Base-by-base conservation (phyloP, 2,329 filamentous ascomycete species). In the Paracorniculantispora psalliotae region DNA sequence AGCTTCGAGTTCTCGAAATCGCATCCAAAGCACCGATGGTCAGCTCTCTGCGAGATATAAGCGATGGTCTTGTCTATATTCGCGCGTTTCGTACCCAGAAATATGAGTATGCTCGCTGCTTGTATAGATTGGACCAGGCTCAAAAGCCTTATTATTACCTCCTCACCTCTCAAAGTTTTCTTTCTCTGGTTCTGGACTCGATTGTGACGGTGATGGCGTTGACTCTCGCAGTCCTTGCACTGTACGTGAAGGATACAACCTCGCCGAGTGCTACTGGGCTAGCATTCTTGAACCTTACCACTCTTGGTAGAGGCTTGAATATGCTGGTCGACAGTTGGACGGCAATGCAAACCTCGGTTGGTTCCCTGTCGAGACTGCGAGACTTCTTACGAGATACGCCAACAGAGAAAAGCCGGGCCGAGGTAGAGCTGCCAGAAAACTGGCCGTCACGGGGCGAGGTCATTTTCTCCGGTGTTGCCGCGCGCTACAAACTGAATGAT, bases 361-460 rank as follows among this genome's bases (percentile, higher is more conserved):
- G 56, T 2, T 48, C 47, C 15, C 19, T 58, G 3, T 15, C 47
- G 5, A 5, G 56, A 3, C 35, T 58, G 21, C 35, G 35, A 9
- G 8, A 44, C 7, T 46, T 55, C 19, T 15, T 55, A 13, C 25
- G 39, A 35, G 26, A 44, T 19, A 55, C 41, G 10, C 28, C 51
- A 4, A 35, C 19, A 5, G 51, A 55, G 28, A 12, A 21, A 4
- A n/a, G 17, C 13, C 25, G 3, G 5, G 19, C 6, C 1, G 15
- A n/a, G 12, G 13, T 33, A 1, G 13, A 21, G 4, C 12, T 54
- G 6, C 51, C 39, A 3, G 13, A 21, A 6, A 8, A 39, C 2
- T 59, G 57, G 57, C 57, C 49, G 4, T 59, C 57, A 4, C 1
- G 35, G 10, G 57, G 57, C 5, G 33, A 53, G 17, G 26, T 59